Evolutionary conservation across 2,329 filamentous ascomycete species (phyloP).

Genomic region (Fusarium concolor): DNA sequence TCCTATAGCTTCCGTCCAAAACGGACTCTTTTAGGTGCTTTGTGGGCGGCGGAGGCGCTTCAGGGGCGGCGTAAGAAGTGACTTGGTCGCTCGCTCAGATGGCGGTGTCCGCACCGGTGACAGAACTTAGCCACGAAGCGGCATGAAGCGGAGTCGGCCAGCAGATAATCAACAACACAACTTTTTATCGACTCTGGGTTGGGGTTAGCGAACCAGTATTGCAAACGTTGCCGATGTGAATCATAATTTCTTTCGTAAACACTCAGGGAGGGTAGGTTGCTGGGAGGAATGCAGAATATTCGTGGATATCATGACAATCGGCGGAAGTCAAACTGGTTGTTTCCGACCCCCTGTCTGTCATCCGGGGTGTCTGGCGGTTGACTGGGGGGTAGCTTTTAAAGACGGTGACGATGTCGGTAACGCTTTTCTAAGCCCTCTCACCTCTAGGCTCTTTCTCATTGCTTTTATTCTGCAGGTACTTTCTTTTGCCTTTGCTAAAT

Average conservation of each 20-base stretch:
- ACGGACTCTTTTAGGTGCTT: slow-evolving; percentile 30
- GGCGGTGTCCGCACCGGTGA: slow-evolving; percentile 40
- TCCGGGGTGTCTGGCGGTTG: slow-evolving; percentile 26
- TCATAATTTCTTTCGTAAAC: slow-evolving; percentile 8
- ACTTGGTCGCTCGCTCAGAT: slow-evolving; percentile 31
- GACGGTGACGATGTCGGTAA: slow-evolving; percentile 27
- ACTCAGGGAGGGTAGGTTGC: slow-evolving; percentile 29
- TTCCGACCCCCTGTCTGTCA: slow-evolving; percentile 36
- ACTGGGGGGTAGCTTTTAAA: slow-evolving; percentile 26
- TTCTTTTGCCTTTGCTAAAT: slow-evolving; percentile 18
- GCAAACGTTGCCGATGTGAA: slow-evolving; percentile 18
- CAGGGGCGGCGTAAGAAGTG: slow-evolving; percentile 28
- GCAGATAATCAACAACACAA: slow-evolving; percentile 29
- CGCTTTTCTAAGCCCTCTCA: slow-evolving; percentile 12
- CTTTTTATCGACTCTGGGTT: slow-evolving; percentile 15
- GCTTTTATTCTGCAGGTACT: slow-evolving; percentile 28
- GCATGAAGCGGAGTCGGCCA: slow-evolving; percentile 39
- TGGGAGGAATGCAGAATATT: slow-evolving; percentile 20
- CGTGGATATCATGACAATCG: slow-evolving; percentile 36
- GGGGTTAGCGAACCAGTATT: slow-evolving; percentile 22
- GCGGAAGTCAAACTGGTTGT: slow-evolving; percentile 35
- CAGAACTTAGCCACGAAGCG: slow-evolving; percentile 36
- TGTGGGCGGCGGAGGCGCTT: slow-evolving; percentile 37
- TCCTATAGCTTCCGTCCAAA: slow-evolving; percentile 19
- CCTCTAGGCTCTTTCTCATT: slow-evolving; percentile 15